Base-by-base conservation (phyloP, 148 eudicot genomes). In the Fagopyrum tataricum region DNA sequence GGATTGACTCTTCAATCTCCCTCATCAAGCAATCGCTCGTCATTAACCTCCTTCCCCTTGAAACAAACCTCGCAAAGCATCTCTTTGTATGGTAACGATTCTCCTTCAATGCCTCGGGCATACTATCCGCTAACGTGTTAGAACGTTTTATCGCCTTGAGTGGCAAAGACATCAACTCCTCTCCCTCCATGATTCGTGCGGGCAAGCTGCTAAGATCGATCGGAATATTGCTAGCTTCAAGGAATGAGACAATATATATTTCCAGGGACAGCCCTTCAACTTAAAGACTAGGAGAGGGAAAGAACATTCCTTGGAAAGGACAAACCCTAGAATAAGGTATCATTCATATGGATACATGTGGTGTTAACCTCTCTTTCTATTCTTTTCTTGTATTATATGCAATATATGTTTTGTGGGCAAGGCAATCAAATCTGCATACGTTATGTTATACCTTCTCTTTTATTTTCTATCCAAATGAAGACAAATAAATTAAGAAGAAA, bases 61-160 rank as follows among this genome's bases (percentile, higher is more conserved):
- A 43, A 18, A 44, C 72, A 43, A 70, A 43, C 37, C 72, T 44
- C 72, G 26, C 13, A 5, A 70, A 70, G 49, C 72, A 70, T 44
- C 72, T 70, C 72, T 44, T 70, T 15, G 72, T 70, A 7, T 70
- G 52, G 6, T 70, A 70, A 7, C 72, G 72, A 44, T 46, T 70
- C 72, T 70, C 72, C 72, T 51, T 43, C 39, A 70, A 8, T 15
- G 72, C 72, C 5, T 70, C 72, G 4, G 72, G 72, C 72, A 70
- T 70, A 51, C 39, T 70, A 9, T 70, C 52, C 4, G 72, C 49
- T 46, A 70, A 13, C 69, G 69, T 37, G 69, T 64, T 64, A 8
- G 43, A 13, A 14, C 69, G 69, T 64, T 14, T 64, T 7, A 64
- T 18, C 9, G 69, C 20, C 59, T 73, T 70, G 73, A 2, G 41